Evolutionary conservation across 2,329 filamentous ascomycete species (phyloP), one percentile per base, ranked within the genome.

Genomic region (Aspergillus nomiae): DNA sequence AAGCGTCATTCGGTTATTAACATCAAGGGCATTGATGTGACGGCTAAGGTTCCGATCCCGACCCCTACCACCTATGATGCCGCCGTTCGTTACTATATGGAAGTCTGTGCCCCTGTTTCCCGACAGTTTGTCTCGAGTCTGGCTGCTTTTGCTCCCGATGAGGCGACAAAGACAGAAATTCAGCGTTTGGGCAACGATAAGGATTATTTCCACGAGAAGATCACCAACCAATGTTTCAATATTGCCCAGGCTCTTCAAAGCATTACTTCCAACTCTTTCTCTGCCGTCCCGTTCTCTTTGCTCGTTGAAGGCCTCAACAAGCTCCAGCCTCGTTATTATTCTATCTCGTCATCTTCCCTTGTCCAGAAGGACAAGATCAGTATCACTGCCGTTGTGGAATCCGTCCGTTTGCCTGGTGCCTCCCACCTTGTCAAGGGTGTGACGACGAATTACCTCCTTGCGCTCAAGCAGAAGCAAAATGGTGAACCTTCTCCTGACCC

Each of bases 241-340:
- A 92, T 99, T 72, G 90, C 92, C 14, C 91, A 96, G 73, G 87
- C 95, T 56, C 86, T 99, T 46, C 85, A 92, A 68, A 85, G 84
- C 58, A 85, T 95, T 66, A 89, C 90, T 38, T 89, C 90, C 56
- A 83, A 91, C 78, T 88, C 88, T 63, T 99, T 95, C 91, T 83
- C 87, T 60, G 89, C 88, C 60, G 89, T 97, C 61, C 96, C 95
- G 19, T 98, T 99, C 82, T 97, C 95, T 10, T 89, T 94, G 71
- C 89, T 98, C 71, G 93, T 99, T 69, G 95, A 99, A 84, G 91
- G 92, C 68, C 80, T 99, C 65, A 92, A 89, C 80, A 98, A 97
- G 84, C 88, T 99, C 62, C 95, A 99, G 79, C 94, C 95, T 45
- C 92, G 95, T 56, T 99, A 98, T 85, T 99, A 99, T 84, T 99